Conservation (phyloP, 108 stramenopile genomes). For the Discostella pseudostelligera region DNA sequence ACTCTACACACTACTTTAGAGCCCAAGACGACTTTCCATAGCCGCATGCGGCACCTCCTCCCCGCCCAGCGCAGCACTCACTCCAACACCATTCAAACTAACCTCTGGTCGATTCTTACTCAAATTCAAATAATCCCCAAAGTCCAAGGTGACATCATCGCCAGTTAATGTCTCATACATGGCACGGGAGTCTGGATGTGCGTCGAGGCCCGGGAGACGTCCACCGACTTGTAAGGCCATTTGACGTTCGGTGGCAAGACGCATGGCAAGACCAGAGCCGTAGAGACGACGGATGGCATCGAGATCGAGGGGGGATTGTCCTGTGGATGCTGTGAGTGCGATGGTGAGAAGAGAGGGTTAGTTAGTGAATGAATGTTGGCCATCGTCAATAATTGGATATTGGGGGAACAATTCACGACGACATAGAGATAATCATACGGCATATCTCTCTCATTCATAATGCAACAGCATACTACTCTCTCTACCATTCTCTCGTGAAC, state of each 20-base stretch:
- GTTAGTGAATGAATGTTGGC: too few relatives aligned
- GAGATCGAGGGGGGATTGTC: slow-evolving; percentile 49
- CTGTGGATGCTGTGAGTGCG: slow-evolving; percentile 24
- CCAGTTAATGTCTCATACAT: slow-evolving; percentile 81
- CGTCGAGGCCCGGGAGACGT: slow-evolving; percentile 55
- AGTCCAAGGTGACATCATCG: slow-evolving; percentile 67
- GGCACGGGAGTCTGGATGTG: slow-evolving; percentile 49
- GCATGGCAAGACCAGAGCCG: slow-evolving; percentile 86
- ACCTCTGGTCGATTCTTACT: slow-evolving; percentile 60
- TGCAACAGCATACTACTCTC: too few relatives aligned
- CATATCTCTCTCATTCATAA: too few relatives aligned
- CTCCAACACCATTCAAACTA: slow-evolving; percentile 4
- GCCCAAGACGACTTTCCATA: slow-evolving; percentile 79
- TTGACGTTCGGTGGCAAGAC: slow-evolving; percentile 77
- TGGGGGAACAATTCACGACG: too few relatives aligned
- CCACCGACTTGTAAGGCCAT: slow-evolving; percentile 62
- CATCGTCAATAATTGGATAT: too few relatives aligned
- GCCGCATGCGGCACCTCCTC: slow-evolving; percentile 54
- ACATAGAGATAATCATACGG: too few relatives aligned
- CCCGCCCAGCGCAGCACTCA: too few relatives aligned
- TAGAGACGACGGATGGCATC: slow-evolving; percentile 77
- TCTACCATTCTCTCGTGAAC: not conserved
- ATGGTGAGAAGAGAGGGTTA: slow-evolving; percentile 3
- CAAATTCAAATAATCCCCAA: slow-evolving; percentile 73
- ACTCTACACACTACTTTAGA: slow-evolving; percentile 22